Conservation (phyloP, 768 basidiomycete genomes). For the Macrocybe gigantea region DNA sequence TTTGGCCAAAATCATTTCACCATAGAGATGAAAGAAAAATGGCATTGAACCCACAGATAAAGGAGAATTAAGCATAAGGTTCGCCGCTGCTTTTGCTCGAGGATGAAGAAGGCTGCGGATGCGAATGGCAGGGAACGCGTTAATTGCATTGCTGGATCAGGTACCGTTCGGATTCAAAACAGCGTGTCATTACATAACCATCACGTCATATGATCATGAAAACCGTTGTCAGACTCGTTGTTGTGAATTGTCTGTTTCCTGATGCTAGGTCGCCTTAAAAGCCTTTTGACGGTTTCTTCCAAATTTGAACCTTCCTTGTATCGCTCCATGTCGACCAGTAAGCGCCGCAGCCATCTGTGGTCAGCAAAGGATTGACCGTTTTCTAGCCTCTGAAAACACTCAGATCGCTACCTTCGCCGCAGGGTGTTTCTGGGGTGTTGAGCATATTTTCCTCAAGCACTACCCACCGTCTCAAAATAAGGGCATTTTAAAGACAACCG, state of each 20-base stretch:
- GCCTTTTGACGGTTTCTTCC: slow-evolving; percentile 12
- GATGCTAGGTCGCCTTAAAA: slow-evolving; percentile 23
- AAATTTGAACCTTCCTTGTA: slow-evolving; percentile 31
- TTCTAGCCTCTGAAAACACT: slow-evolving; percentile 15
- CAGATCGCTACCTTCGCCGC: slow-evolving; percentile 44
- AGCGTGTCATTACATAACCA: not conserved
- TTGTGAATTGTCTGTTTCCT: not conserved
- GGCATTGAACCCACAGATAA: too few relatives aligned
- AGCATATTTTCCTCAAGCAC: slow-evolving; percentile 80
- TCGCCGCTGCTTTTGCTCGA: too few relatives aligned
- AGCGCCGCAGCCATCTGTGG: not conserved
- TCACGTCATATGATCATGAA: not conserved
- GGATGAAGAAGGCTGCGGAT: too few relatives aligned
- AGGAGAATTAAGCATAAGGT: too few relatives aligned
- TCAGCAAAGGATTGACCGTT: not conserved
- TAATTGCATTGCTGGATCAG: too few relatives aligned
- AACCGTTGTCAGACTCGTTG: too few relatives aligned
- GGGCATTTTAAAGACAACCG: slow-evolving; percentile 67
- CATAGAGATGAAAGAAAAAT: too few relatives aligned
- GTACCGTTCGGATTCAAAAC: too few relatives aligned
- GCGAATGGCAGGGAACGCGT: too few relatives aligned
- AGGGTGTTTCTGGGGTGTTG: slow-evolving; percentile 85
- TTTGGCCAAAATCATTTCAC: too few relatives aligned
- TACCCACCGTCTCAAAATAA: slow-evolving; percentile 67
- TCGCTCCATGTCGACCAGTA: slow-evolving; percentile 35